A percentile compares a stretch with the other conserved stretches of the same genome.
Evolutionary conservation across 257 asterid genomes (phyloP).

Genomic region (Cynanchum wilfordii): DNA sequence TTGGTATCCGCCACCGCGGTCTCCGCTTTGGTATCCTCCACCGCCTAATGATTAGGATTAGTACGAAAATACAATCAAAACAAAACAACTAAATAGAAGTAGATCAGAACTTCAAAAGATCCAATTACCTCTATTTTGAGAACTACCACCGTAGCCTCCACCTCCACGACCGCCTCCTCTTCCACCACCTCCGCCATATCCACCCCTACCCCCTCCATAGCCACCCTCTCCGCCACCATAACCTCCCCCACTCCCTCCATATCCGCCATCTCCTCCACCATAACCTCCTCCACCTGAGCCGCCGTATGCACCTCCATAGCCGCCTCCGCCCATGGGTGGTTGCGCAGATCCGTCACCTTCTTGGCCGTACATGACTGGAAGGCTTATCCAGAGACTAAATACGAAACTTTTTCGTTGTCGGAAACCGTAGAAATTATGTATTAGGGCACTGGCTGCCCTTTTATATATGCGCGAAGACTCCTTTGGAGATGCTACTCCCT

Average conservation of each 20-base stretch:
- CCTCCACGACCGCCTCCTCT: constrained; percentile 12
- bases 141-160: constrained; percentile 51
- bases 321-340: constrained; percentile 48
- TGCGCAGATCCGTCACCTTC: constrained; percentile 80
- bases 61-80: not conserved
- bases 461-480: not conserved
- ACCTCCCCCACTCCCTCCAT: constrained; percentile 31
- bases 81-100: not conserved
- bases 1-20: constrained; percentile 61
- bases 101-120: not conserved
- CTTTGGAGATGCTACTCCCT: not conserved
- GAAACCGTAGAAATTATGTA: not conserved
- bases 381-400: constrained; percentile 2
- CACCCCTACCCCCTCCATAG: constrained; percentile 2
- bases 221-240: constrained; percentile 1
- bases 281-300: constrained; percentile 4
- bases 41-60: constrained; percentile 14
- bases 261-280: constrained; percentile 17
- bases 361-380: constrained; percentile 46
- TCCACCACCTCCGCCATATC: constrained; percentile 5
- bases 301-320: constrained; percentile 9
- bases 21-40: constrained; percentile 58
- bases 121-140: constrained; percentile 39
- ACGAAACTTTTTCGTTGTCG: not conserved
- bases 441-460: constrained; percentile 12